Conservation (phyloP, 2,329 filamentous ascomycete species). For the Penicillium olsonii region DNA sequence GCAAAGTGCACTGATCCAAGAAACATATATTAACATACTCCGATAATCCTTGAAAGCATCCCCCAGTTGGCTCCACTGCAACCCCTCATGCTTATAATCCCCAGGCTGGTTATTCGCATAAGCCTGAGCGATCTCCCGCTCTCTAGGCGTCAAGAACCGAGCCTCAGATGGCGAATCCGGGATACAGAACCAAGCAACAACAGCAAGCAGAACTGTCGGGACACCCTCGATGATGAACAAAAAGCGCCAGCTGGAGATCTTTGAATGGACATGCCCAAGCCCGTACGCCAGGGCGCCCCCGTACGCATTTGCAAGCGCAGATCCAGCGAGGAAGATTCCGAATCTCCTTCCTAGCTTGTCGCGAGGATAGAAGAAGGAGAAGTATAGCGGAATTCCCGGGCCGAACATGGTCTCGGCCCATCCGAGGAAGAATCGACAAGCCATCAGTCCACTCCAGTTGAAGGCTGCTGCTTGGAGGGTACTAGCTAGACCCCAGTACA, state of each 20-base stretch:
- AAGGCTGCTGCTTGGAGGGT: conserved; percentile 43
- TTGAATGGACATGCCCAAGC: conserved; percentile 61
- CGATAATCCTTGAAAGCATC: background rate
- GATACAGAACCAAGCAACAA: conserved; percentile 57
- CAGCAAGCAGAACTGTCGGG: conserved; percentile 58
- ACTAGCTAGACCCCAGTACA: conserved; percentile 37
- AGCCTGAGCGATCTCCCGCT: conserved; percentile 50
- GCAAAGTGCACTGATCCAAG: background rate
- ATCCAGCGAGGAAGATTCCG: conserved; percentile 57
- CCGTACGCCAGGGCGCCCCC: conserved; percentile 68
- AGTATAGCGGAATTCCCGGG: conserved; percentile 50
- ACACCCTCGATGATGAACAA: conserved; percentile 67
- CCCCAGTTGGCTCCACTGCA: background rate
- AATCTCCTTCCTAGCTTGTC: conserved; percentile 58
- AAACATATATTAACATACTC: conserved; percentile 49
- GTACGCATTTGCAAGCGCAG: conserved; percentile 76
- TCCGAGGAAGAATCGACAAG: conserved; percentile 52
- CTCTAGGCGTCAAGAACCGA: conserved; percentile 57
- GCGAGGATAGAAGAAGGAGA: conserved; percentile 62
- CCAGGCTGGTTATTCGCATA: background rate
- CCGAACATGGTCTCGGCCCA: conserved; percentile 50
- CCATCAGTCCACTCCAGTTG: conserved; percentile 52
- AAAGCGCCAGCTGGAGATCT: conserved; percentile 64
- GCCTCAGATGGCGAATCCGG: conserved; percentile 57
- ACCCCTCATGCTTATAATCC: background rate